Percentiles rank a stretch among this genome's conserved stretches.
phyloP scores from a whole-genome alignment of 2,329 filamentous ascomycete genomes.

The Diaporthe nobilis region DNA sequence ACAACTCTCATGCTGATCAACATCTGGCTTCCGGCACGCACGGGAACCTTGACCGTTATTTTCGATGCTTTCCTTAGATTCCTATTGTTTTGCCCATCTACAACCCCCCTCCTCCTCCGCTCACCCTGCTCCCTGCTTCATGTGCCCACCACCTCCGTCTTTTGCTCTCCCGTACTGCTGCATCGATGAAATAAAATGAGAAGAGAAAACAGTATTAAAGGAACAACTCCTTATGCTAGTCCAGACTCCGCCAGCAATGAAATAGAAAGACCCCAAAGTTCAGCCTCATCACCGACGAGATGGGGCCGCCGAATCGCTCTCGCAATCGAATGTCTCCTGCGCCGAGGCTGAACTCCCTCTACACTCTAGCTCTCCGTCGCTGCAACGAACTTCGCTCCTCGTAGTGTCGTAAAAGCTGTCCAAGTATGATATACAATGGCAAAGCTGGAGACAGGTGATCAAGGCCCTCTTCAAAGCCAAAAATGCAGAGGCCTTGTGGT shows the following conservation, averaged over 20 bases:
- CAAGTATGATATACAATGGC: conserved; percentile 19
- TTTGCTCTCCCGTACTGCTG: conserved; percentile 24
- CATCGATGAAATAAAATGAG: conserved; percentile 29
- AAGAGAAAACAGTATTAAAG: conserved; percentile 39
- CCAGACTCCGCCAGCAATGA: conserved; percentile 41
- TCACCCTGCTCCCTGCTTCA: background rate
- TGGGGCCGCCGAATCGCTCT: conserved; percentile 17
- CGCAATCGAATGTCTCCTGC: conserved; percentile 23
- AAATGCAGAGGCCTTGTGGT: background rate
- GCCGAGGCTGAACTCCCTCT: conserved; percentile 5
- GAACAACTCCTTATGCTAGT: conserved; percentile 42
- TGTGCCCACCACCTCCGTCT: conserved; percentile 10
- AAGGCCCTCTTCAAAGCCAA: background rate
- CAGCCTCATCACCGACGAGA: conserved; percentile 27
- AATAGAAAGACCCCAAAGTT: conserved; percentile 31
- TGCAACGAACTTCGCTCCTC: conserved; percentile 28
- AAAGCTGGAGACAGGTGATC: background rate
- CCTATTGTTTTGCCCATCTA: conserved; percentile 39
- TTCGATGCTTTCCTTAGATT: conserved; percentile 42
- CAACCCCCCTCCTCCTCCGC: background rate
- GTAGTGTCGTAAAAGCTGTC: conserved; percentile 1
- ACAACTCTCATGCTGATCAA: background rate
- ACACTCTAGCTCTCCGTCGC: conserved; percentile 11
- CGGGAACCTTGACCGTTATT: background rate
- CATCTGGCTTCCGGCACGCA: background rate